A percentile compares a stretch with the other conserved stretches of the same genome.
Conservation (phyloP, 441 rosid genomes). For the Populus hybrid region DNA sequence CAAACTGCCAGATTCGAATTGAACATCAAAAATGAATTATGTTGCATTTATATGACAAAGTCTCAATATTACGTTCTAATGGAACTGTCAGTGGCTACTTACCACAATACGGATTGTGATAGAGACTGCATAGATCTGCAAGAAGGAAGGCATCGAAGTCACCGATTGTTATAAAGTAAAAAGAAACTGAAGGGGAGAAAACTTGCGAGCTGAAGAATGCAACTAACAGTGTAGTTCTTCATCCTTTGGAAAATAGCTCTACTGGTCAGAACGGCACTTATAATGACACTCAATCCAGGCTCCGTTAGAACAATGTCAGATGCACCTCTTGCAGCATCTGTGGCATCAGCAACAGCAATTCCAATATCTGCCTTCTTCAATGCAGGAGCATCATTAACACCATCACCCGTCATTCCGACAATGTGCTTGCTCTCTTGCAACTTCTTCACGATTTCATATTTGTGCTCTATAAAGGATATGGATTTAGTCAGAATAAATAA, state of each 20-base stretch:
- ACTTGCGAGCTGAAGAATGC: background rate
- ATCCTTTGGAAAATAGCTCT: slow-evolving; percentile 87
- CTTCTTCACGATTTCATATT: slow-evolving; percentile 83
- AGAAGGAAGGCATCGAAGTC: slow-evolving; percentile 2
- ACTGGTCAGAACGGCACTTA: slow-evolving; percentile 78
- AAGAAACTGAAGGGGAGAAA: background rate
- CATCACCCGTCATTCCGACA: slow-evolving; percentile 94
- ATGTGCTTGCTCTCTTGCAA: slow-evolving; percentile 78
- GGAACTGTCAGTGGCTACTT: slow-evolving; percentile 27
- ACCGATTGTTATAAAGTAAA: background rate
- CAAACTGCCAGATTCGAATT: slow-evolving; percentile 50
- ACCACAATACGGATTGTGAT: slow-evolving; percentile 97
- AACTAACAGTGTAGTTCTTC: slow-evolving; percentile 84
- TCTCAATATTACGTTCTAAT: background rate
- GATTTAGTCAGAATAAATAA: background rate
- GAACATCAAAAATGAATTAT: background rate
- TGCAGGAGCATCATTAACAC: slow-evolving; percentile 93
- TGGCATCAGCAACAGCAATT: slow-evolving; percentile 87
- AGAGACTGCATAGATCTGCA: slow-evolving; percentile 88
- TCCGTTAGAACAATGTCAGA: slow-evolving; percentile 88
- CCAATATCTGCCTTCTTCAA: slow-evolving; percentile 92
- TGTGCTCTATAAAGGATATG: slow-evolving; percentile 53
- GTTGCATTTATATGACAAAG: background rate
- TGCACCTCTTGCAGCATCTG: slow-evolving; percentile 89
- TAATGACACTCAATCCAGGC: slow-evolving; percentile 89